phyloP scores from a whole-genome alignment of 2,329 filamentous ascomycete species.

The Domatiomyces globalis region DNA sequence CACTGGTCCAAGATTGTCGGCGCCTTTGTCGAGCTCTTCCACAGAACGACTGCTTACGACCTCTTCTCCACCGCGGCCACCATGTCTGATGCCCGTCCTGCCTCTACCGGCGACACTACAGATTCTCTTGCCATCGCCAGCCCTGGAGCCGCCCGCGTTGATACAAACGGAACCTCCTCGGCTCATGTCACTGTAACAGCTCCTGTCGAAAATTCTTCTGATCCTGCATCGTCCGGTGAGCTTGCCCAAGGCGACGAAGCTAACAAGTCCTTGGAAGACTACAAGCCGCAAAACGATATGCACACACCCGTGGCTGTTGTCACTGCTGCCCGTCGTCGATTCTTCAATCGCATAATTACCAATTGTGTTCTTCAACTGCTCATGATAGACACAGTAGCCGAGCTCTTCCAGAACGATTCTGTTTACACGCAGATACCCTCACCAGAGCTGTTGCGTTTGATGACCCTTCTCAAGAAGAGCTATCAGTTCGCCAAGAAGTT shows the following conservation, averaged over 20 bases:
- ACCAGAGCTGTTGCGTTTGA: slow-evolving; percentile 72
- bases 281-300: slow-evolving; percentile 58
- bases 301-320: slow-evolving; percentile 86
- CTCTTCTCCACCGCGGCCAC: slow-evolving; percentile 71
- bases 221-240: not conserved
- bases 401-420: slow-evolving; percentile 92
- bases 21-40: slow-evolving; percentile 90
- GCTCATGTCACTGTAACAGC: slow-evolving; percentile 9
- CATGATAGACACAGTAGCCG: slow-evolving; percentile 99
- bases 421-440: slow-evolving; percentile 92
- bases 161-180: slow-evolving; percentile 19
- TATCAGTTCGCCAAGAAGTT: slow-evolving; percentile 96
- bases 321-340: slow-evolving; percentile 78
- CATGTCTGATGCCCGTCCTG: slow-evolving; percentile 24
- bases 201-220: slow-evolving; percentile 9
- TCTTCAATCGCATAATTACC: slow-evolving; percentile 99
- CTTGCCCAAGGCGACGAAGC: slow-evolving; percentile 1
- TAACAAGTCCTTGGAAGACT: slow-evolving; percentile 58
- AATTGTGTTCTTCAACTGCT: slow-evolving; percentile 93
- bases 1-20: slow-evolving; percentile 94
- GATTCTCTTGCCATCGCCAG: slow-evolving; percentile 19
- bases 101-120: slow-evolving; percentile 9
- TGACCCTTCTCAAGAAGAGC: slow-evolving; percentile 86
- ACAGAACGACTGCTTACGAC: slow-evolving; percentile 84
- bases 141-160: slow-evolving; percentile 9